phyloP scores from a whole-genome alignment of 2,329 filamentous ascomycete species.

The Alternaria incomplexa region DNA sequence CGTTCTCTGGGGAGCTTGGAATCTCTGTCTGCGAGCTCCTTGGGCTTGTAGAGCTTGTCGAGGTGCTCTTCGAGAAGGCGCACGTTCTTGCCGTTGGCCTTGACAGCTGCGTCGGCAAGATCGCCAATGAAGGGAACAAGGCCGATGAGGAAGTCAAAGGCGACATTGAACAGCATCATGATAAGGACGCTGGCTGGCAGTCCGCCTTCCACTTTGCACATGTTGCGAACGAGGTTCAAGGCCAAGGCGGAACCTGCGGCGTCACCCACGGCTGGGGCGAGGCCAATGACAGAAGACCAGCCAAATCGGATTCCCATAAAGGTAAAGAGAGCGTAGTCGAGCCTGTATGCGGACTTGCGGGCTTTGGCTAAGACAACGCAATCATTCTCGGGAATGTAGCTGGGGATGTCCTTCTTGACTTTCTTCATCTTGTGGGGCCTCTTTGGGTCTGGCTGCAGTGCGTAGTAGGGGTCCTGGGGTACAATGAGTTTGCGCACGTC shows the following conservation, averaged over 20 bases:
- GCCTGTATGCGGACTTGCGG: constrained; percentile 81
- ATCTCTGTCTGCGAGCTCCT: constrained; percentile 29
- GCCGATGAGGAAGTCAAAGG: constrained; percentile 75
- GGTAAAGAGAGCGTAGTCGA: constrained; percentile 85
- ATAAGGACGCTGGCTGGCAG: constrained; percentile 66
- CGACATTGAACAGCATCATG: constrained; percentile 82
- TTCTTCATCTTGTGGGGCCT: constrained; percentile 78
- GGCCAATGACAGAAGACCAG: constrained; percentile 84
- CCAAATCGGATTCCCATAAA: constrained; percentile 84
- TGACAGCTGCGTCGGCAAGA: constrained; percentile 72
- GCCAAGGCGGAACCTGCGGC: constrained; percentile 51
- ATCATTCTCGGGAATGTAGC: constrained; percentile 83
- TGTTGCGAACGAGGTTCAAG: constrained; percentile 75
- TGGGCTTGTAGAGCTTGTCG: constrained; percentile 68
- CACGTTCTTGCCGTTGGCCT: constrained; percentile 79
- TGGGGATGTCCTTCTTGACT: constrained; percentile 81
- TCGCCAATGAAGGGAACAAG: constrained; percentile 80
- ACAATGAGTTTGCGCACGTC: constrained; percentile 6
- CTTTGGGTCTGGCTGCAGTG: constrained; percentile 76
- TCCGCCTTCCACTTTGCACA: constrained; percentile 76
- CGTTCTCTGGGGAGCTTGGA: constrained; percentile 25
- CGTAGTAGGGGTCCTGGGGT: constrained; percentile 85
- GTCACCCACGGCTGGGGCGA: constrained; percentile 75
- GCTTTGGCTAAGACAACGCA: constrained; percentile 82
- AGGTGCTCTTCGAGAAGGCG: constrained; percentile 72